A percentile compares a stretch with the other conserved stretches of the same genome.
These are phyloP conservation scores for Eragrostis curvula DNA, from an alignment of 176 grass and related monocot genomes.

Conservation along the genomic window DNA sequence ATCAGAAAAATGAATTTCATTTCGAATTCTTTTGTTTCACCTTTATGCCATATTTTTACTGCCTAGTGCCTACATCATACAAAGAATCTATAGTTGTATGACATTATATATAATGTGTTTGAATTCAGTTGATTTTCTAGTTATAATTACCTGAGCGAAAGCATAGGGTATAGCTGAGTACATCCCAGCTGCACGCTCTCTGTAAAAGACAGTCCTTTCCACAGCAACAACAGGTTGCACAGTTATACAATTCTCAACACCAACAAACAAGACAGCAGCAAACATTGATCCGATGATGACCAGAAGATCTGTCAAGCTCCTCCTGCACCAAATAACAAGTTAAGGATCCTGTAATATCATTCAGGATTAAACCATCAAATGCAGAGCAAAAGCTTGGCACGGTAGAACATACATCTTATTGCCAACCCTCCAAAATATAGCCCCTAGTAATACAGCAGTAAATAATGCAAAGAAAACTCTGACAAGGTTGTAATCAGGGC, in stretches of 20 bases:
- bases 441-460: slow-evolving; percentile 63
- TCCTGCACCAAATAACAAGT: slow-evolving; percentile 45
- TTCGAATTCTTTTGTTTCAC: not conserved
- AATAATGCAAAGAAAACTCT: slow-evolving; percentile 64
- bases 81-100: no score
- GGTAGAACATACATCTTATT: slow-evolving; percentile 57
- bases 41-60: no score
- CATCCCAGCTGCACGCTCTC: slow-evolving; percentile 75
- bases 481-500: slow-evolving; percentile 75
- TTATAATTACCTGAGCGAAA: slow-evolving; percentile 60
- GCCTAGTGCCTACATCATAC: no score
- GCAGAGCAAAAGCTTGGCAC: slow-evolving; percentile 4
- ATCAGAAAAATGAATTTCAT: slow-evolving; percentile 25
- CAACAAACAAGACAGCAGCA: slow-evolving; percentile 71
- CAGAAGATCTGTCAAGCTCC: slow-evolving; percentile 52
- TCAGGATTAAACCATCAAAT: slow-evolving; percentile 10
- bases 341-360: slow-evolving; percentile 22
- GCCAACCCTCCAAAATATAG: slow-evolving; percentile 87
- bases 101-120: no score
- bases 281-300: slow-evolving; percentile 70
- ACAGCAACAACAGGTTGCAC: slow-evolving; percentile 69
- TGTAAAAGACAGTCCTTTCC: slow-evolving; percentile 79
- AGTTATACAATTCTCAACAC: slow-evolving; percentile 59
- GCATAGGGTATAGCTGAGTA: slow-evolving; percentile 87
- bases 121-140: slow-evolving; percentile 32